Conservation (phyloP, 1,139 yeast species). For the Meyerozyma guilliermondii region DNA sequence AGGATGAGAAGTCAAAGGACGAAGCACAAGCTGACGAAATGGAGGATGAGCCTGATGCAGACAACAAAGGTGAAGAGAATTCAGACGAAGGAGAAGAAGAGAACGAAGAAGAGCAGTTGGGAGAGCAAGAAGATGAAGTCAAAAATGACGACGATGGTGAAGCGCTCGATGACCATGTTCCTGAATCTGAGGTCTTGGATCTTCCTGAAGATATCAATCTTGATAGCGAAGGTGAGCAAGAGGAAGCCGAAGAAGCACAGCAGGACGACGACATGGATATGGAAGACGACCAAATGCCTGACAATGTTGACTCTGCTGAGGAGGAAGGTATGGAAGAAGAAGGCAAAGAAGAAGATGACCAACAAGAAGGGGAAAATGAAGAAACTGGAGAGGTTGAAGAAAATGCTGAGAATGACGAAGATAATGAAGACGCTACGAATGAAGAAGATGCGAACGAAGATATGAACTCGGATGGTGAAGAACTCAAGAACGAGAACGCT, state of each 20-base stretch:
- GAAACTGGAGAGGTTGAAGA: constrained; percentile 10
- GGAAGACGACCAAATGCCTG: constrained; percentile 21
- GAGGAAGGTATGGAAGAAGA: constrained; percentile 12
- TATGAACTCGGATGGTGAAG: constrained; percentile 17
- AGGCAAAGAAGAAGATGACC: constrained; percentile 17
- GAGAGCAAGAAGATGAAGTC: constrained; percentile 76
- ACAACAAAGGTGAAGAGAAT: constrained; percentile 22
- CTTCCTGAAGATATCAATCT: constrained; percentile 83
- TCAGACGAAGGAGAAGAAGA: constrained; percentile 24
- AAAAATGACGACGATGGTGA: constrained; percentile 62
- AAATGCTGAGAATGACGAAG: constrained; percentile 14
- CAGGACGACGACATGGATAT: constrained; percentile 16
- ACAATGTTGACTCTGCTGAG: constrained; percentile 11
- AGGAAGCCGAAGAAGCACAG: constrained; percentile 35
- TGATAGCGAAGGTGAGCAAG: constrained; percentile 64
- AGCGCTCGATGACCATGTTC: constrained; percentile 65
- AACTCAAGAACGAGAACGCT: constrained; percentile 18
- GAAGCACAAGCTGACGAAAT: constrained; percentile 26
- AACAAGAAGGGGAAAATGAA: constrained; percentile 11
- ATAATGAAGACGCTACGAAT: too few relatives aligned
- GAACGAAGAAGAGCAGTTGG: constrained; percentile 53
- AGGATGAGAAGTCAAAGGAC: constrained; percentile 26
- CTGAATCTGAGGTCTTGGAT: constrained; percentile 76
- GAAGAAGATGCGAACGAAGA: constrained; percentile 7
- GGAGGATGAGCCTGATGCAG: constrained; percentile 32